Base-by-base conservation (phyloP, 1,284 basidiomycete genomes). In the Austroboletus sp. region DNA sequence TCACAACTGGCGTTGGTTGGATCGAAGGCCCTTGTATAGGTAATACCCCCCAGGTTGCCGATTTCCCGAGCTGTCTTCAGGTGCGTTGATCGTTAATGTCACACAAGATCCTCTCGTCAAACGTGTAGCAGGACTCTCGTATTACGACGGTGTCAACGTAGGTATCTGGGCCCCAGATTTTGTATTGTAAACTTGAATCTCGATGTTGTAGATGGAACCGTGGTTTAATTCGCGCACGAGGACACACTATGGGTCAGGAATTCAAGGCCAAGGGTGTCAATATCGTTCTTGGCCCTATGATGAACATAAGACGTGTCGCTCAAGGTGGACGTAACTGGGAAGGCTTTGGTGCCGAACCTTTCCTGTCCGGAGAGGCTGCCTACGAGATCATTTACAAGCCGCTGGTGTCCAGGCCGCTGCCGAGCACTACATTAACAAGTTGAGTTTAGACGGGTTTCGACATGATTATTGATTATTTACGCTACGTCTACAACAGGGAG, bases 191-290 rank as follows among this genome's bases (percentile, higher is more conserved):
- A n/a, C n/a, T n/a, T n/a, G n/a, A n/a, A n/a, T n/a, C n/a, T n/a
- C n/a, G n/a, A n/a, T 10, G n/a, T 3, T 36, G 0, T 25, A 63
- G 65, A 42, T 66, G 60, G 60, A 63, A 66, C 27, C 63, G 65
- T 32, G 52, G 45, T 66, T 74, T 75, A 61, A 80, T 75, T 60
- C 73, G 66, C 25, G 73, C 71, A 16, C 74, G 88, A 46, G 89
- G 83, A 4, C 63, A 73, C 3, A 86, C 85, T 0, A 69, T 91
- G 51, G 89, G 81, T 3, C 68, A 79, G 42, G 88, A 92, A 66
- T 82, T 80, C 62, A 71, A 76, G 36, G 77, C 73, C 21, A 89
- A 90, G 65, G 89, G 89, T 21, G 75, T 80, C 35, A 75, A 91
- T 56, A 70, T 79, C 17, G 69, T 67, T 32, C 66, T 80, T 3